These are phyloP conservation scores for Sporobolomyces pararoseus DNA, from an alignment of 768 basidiomycete genomes.

Conservation along the genomic window DNA sequence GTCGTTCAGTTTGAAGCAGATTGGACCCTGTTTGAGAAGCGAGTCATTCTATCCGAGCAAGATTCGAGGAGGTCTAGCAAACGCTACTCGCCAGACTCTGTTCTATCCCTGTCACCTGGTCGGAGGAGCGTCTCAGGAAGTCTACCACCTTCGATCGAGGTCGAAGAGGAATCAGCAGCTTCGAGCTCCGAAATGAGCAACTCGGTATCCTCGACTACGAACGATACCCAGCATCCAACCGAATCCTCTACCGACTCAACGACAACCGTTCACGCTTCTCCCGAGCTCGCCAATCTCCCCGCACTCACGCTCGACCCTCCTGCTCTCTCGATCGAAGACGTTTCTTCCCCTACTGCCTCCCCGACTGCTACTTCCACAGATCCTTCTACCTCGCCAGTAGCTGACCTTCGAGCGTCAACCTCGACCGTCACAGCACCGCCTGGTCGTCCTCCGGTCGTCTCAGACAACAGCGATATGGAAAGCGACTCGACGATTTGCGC, in stretches of 20 bases:
- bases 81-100: slow-evolving; percentile 48
- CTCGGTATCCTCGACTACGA: background rate
- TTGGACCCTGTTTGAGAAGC: slow-evolving; percentile 67
- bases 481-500: slow-evolving; percentile 53
- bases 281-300: background rate
- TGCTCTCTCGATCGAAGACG: background rate
- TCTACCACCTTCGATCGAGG: slow-evolving; percentile 33
- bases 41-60: slow-evolving; percentile 55
- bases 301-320: slow-evolving; percentile 4
- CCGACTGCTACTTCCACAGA: background rate
- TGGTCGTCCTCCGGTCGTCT: slow-evolving; percentile 14
- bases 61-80: slow-evolving; percentile 51
- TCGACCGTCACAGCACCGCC: slow-evolving; percentile 22
- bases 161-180: slow-evolving; percentile 29
- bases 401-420: slow-evolving; percentile 13
- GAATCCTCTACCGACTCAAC: background rate
- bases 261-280: background rate
- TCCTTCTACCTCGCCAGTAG: background rate
- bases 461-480: slow-evolving; percentile 45
- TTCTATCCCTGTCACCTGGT: slow-evolving; percentile 8
- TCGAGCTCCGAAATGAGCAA: background rate
- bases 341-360: background rate
- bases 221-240: background rate
- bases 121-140: slow-evolving; percentile 13
- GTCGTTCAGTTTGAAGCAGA: slow-evolving; percentile 96